Percentiles rank a stretch among this genome's conserved stretches.
These are phyloP conservation scores for Veloboletus limbatus DNA, from an alignment of 1,284 basidiomycete genomes.

Conservation along the genomic window DNA sequence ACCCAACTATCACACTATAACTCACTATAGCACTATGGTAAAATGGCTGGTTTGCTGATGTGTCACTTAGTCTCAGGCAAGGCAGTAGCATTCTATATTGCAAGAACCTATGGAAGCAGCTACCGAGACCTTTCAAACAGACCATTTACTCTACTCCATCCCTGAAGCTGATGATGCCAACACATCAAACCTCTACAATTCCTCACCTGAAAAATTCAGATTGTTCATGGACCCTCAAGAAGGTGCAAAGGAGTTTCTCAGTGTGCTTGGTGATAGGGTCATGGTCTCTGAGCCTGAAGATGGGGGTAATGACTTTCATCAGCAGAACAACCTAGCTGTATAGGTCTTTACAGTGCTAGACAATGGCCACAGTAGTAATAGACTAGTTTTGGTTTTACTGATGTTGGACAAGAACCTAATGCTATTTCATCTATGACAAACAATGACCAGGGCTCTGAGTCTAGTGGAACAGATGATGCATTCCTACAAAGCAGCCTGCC, in stretches of 20 bases:
- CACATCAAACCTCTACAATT: too few relatives aligned
- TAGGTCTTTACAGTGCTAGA: too few relatives aligned
- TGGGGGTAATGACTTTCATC: neutral
- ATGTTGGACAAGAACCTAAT: neutral
- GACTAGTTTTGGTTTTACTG: too few relatives aligned
- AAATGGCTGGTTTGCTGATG: too few relatives aligned
- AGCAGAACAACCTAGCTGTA: too few relatives aligned
- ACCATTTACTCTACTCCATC: neutral
- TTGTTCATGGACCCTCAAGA: neutral
- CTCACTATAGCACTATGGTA: too few relatives aligned
- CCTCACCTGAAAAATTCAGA: neutral
- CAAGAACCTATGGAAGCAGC: too few relatives aligned
- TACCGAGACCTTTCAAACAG: too few relatives aligned
- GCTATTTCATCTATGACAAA: neutral
- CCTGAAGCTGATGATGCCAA: neutral
- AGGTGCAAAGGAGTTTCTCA: neutral
- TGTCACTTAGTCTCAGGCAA: too few relatives aligned
- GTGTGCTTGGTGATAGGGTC: neutral
- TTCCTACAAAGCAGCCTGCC: slow-evolving; percentile 6
- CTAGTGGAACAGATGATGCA: slow-evolving; percentile 1
- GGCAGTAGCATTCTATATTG: too few relatives aligned
- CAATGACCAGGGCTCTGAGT: neutral
- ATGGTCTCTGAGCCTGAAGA: neutral
- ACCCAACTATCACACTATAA: too few relatives aligned
- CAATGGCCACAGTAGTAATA: too few relatives aligned